Evolutionary conservation across 2,329 filamentous ascomycete genomes (phyloP).

Genomic region (Knoxdaviesia capensis): DNA sequence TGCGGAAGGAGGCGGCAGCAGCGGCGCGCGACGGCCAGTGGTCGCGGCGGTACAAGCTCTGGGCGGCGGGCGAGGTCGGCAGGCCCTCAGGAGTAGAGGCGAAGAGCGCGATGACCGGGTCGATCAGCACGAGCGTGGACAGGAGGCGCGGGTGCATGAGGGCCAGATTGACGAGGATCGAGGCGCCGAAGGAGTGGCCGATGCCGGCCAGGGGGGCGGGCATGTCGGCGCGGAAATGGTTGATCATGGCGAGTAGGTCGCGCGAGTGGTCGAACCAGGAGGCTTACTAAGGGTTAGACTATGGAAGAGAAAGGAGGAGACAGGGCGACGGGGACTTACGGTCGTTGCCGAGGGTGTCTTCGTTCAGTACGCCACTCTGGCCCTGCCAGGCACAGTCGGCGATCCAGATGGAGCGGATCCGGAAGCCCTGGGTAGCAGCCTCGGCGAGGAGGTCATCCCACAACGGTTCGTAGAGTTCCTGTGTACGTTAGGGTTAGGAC

Average conservation of each 20-base stretch:
- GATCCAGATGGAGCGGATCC: conserved; percentile 72
- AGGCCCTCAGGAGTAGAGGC: conserved; percentile 2
- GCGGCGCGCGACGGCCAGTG: conserved; percentile 57
- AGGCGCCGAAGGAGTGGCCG: conserved; percentile 77
- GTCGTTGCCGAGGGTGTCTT: conserved; percentile 60
- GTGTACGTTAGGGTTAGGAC: neutral
- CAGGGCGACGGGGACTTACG: conserved; percentile 28
- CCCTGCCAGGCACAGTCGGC: conserved; percentile 79
- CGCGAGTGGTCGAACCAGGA: conserved; percentile 73
- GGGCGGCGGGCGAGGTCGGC: conserved; percentile 21
- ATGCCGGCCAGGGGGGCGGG: conserved; percentile 66
- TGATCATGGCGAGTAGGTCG: conserved; percentile 71
- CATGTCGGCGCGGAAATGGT: conserved; percentile 46
- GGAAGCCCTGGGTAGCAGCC: conserved; percentile 34
- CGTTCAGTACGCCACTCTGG: conserved; percentile 58
- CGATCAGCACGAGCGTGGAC: conserved; percentile 55
- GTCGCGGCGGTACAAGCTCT: conserved; percentile 57
- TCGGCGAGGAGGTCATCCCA: conserved; percentile 62
- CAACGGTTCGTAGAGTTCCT: conserved; percentile 83
- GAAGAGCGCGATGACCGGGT: conserved; percentile 53
- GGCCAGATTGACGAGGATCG: conserved; percentile 49
- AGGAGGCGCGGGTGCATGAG: conserved; percentile 68
- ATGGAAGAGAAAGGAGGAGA: neutral
- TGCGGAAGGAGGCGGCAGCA: conserved; percentile 45
- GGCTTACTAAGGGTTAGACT: conserved; percentile 24